Percentiles rank a stretch among this genome's conserved stretches.
phyloP scores from a whole-genome alignment of 352 stramenopile genomes.

The Blastocystis sp. region DNA sequence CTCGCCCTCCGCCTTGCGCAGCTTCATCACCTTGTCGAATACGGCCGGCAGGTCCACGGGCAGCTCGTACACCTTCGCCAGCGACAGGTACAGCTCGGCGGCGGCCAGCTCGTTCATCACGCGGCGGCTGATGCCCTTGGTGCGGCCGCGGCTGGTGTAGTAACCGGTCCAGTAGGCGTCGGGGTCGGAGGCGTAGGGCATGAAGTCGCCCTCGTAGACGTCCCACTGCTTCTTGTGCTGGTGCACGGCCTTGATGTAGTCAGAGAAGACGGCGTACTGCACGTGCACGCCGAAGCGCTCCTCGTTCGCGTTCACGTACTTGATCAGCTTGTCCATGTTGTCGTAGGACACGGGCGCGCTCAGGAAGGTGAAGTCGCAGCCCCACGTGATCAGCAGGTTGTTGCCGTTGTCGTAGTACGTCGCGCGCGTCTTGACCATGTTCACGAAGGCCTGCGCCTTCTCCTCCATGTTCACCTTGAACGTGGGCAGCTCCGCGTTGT shows the following conservation, averaged over 20 bases:
- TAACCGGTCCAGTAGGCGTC: conserved; percentile 93
- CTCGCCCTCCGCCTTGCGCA: conserved; percentile 86
- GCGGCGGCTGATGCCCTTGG: conserved; percentile 87
- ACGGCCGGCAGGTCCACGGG: conserved; percentile 71
- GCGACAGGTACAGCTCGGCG: conserved; percentile 83
- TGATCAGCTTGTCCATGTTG: conserved; percentile 92
- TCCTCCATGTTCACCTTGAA: conserved; percentile 78
- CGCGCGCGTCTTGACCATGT: conserved; percentile 62
- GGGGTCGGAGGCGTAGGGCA: conserved; percentile 87
- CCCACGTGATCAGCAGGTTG: conserved; percentile 85
- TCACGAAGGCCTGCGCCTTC: conserved; percentile 65
- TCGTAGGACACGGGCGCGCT: conserved; percentile 85
- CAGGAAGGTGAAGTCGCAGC: conserved; percentile 88
- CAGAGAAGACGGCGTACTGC: conserved; percentile 90
- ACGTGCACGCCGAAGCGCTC: conserved; percentile 82
- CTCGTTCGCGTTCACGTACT: conserved; percentile 86
- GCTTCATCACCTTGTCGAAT: conserved; percentile 70
- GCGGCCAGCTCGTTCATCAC: conserved; percentile 84
- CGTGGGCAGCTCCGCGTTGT: conserved; percentile 81
- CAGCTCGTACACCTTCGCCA: conserved; percentile 71
- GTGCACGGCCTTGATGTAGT: conserved; percentile 89
- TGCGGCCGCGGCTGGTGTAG: conserved; percentile 86
- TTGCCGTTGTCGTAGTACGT: conserved; percentile 73
- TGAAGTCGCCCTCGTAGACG: conserved; percentile 92
- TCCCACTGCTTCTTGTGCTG: conserved; percentile 78